phyloP scores from a whole-genome alignment of 352 stramenopile species.

The Phytophthora hibernalis region DNA sequence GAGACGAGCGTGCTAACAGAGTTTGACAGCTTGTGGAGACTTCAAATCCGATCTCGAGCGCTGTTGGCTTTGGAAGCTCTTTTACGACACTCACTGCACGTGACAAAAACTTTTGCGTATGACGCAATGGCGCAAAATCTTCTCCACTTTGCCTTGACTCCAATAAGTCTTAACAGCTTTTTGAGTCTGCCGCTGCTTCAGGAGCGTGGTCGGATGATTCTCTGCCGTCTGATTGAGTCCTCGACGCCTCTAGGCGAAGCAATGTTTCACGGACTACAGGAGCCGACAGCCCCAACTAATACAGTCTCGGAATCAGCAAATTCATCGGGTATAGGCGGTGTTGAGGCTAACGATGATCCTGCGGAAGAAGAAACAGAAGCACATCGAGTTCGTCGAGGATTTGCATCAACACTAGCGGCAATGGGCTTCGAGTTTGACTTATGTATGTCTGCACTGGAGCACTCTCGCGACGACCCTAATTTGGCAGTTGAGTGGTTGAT shows the following conservation, averaged over 20 bases:
- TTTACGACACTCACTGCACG: constrained; percentile 58
- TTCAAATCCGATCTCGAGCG: constrained; percentile 88
- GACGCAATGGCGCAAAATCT: constrained; percentile 58
- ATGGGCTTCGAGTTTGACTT: constrained; percentile 92
- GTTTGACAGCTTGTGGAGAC: constrained; percentile 83
- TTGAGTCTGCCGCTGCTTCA: constrained; percentile 79
- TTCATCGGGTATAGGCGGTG: background rate
- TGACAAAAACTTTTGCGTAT: constrained; percentile 49
- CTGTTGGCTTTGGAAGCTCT: constrained; percentile 83
- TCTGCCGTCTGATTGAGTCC: constrained; percentile 85
- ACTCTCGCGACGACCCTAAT: constrained; percentile 86
- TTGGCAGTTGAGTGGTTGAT: constrained; percentile 89
- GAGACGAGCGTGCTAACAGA: constrained; percentile 66
- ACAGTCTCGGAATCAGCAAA: constrained; percentile 21
- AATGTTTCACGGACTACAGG: constrained; percentile 78
- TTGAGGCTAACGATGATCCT: constrained; percentile 57
- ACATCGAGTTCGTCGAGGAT: constrained; percentile 73
- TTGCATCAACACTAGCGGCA: constrained; percentile 81
- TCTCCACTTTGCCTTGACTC: constrained; percentile 65
- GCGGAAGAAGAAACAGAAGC: constrained; percentile 80
- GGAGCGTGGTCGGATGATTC: constrained; percentile 84
- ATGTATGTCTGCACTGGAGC: constrained; percentile 84
- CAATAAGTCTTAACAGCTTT: constrained; percentile 74
- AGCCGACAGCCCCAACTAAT: constrained; percentile 56
- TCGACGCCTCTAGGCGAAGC: constrained; percentile 76